Conservation (phyloP, 108 stramenopile species). For the Phaeodactylum tricornutum region DNA sequence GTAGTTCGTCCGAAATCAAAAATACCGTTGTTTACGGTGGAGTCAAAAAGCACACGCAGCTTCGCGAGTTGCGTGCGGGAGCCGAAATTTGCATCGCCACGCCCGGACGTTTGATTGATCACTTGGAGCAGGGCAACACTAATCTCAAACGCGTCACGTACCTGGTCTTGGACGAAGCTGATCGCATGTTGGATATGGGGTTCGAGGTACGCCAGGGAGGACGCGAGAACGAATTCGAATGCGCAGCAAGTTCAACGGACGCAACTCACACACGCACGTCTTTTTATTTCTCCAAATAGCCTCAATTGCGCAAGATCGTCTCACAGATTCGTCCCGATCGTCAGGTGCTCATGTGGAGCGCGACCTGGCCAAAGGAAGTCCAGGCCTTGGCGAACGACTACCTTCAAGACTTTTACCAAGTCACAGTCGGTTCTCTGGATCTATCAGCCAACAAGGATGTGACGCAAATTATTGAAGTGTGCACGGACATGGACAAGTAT, state of each 20-base stretch:
- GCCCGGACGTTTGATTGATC: slow-evolving; percentile 94
- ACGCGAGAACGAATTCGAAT: too few species aligned
- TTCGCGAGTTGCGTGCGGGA: slow-evolving; percentile 68
- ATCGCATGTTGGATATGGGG: slow-evolving; percentile 97
- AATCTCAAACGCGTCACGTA: slow-evolving; percentile 95
- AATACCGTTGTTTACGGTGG: slow-evolving; percentile 99
- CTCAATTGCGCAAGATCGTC: slow-evolving; percentile 95
- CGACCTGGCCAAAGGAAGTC: slow-evolving; percentile 98
- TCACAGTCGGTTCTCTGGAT: slow-evolving; percentile 97
- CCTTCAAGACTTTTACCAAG: slow-evolving; percentile 84
- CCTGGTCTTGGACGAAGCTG: slow-evolving; percentile 93
- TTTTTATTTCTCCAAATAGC: slow-evolving; percentile 31
- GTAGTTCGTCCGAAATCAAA: slow-evolving; percentile 86
- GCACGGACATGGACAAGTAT: slow-evolving; percentile 90
- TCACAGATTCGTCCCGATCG: slow-evolving; percentile 94
- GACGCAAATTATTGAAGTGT: slow-evolving; percentile 90
- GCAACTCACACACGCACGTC: not conserved
- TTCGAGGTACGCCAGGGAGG: slow-evolving; percentile 34
- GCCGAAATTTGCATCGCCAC: slow-evolving; percentile 98
- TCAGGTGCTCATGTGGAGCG: slow-evolving; percentile 98
- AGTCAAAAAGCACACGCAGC: slow-evolving; percentile 82
- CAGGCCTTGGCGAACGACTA: slow-evolving; percentile 92
- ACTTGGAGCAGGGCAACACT: slow-evolving; percentile 90
- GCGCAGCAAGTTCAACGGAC: not conserved
- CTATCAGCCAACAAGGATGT: slow-evolving; percentile 96